A percentile compares a stretch with the other conserved stretches of the same genome.
Evolutionary conservation across 352 stramenopile genomes (phyloP).

Genomic region (Phytopythium mirpurense): DNA sequence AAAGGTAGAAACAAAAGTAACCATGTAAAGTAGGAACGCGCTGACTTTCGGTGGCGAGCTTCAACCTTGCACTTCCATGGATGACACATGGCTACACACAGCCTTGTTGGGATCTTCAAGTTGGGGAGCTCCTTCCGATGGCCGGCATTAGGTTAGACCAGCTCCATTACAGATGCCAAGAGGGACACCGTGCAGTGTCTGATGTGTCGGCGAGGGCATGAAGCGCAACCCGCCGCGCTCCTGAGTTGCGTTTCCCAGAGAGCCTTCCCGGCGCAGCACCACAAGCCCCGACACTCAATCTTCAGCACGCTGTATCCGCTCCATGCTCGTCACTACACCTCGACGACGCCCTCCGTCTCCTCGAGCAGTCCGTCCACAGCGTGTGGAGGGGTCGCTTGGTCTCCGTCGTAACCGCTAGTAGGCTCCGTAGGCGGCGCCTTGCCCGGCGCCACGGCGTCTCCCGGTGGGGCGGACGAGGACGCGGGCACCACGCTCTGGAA

Average conservation of each 20-base stretch:
- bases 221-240: background rate
- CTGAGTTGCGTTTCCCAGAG: background rate
- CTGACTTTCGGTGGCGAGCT: background rate
- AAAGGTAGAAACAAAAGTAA: too few species aligned
- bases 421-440: background rate
- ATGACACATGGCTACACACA: constrained; percentile 5
- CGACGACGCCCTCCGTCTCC: background rate
- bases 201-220: too few species aligned
- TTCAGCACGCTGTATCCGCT: too few species aligned
- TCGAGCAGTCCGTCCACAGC: background rate
- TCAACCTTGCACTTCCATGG: background rate
- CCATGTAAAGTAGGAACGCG: background rate
- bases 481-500: background rate
- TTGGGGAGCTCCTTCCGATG: too few species aligned
- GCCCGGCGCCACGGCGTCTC: background rate
- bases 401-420: background rate
- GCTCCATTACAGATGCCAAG: too few species aligned
- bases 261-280: too few species aligned
- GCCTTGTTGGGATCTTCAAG: too few species aligned
- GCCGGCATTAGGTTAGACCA: too few species aligned
- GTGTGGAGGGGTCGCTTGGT: background rate
- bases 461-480: background rate
- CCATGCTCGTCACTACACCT: too few species aligned
- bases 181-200: too few species aligned
- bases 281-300: too few species aligned